Evolutionary conservation across 371 early-diverging fungal species (phyloP).

Genomic region (Phascolomyces articulosus): DNA sequence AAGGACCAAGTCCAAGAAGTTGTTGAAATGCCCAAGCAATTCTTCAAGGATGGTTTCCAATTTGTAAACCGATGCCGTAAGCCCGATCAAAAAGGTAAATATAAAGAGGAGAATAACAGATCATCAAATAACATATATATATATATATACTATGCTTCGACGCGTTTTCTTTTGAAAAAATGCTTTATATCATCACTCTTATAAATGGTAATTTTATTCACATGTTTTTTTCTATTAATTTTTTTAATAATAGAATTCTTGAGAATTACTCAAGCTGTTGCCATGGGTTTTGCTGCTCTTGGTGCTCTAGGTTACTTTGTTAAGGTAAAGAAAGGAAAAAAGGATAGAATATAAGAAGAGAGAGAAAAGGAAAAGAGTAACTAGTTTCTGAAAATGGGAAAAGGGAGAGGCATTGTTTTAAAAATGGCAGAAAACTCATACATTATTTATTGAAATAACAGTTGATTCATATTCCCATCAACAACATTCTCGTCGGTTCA

Average conservation of each 20-base stretch:
- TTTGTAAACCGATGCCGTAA: conserved; percentile 95
- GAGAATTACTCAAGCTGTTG: conserved; percentile 92
- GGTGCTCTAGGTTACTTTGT: conserved; percentile 98
- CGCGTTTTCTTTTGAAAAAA: too few species aligned
- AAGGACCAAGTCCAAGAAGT: conserved; percentile 60
- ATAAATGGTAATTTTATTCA: not conserved
- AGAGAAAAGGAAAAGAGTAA: not conserved
- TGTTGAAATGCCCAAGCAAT: conserved; percentile 87
- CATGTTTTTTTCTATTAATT: too few species aligned
- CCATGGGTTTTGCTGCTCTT: conserved; percentile 96
- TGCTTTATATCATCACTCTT: too few species aligned
- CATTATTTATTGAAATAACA: conserved; percentile 18
- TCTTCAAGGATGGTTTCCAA: conserved; percentile 88
- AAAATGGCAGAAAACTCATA: not conserved
- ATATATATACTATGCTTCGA: too few species aligned
- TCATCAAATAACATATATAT: too few species aligned
- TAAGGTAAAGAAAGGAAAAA: conserved; percentile 59
- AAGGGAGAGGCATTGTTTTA: not conserved
- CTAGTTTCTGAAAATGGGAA: not conserved
- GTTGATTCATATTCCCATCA: conserved; percentile 98
- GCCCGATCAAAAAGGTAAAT: conserved; percentile 91
- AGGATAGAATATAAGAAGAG: not conserved
- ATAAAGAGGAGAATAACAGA: not conserved
- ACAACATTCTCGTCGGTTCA: conserved; percentile 95
- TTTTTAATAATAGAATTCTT: conserved; percentile 76